Conservation (phyloP, 1,284 basidiomycete genomes). For the Trametes sp. region DNA sequence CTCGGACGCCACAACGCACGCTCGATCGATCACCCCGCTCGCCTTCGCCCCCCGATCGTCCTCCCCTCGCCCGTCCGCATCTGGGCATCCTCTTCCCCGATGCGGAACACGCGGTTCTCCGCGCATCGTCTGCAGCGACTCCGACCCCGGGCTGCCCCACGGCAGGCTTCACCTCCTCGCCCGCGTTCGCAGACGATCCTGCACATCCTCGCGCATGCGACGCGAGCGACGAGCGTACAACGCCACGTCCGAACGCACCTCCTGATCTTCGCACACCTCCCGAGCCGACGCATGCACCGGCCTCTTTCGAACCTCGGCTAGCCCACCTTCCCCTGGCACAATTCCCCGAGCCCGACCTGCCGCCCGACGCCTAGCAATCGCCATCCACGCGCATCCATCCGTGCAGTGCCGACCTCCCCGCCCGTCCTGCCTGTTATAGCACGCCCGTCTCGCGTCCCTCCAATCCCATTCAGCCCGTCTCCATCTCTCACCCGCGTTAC, state of each 20-base stretch:
- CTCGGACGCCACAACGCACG: slow-evolving; percentile 15
- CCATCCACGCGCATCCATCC: neutral
- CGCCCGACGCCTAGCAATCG: neutral
- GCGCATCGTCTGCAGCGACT: neutral
- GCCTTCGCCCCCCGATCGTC: slow-evolving; percentile 9
- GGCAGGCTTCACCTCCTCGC: neutral
- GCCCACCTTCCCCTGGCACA: neutral
- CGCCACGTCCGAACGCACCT: neutral
- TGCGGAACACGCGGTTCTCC: neutral
- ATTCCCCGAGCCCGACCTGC: neutral
- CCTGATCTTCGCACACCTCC: slow-evolving; percentile 10
- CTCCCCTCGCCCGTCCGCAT: slow-evolving; percentile 1
- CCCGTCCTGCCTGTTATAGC: neutral
- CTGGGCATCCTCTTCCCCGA: neutral
- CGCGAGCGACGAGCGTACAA: neutral
- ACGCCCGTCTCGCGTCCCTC: neutral
- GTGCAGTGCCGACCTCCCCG: neutral
- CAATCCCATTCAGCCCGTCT: neutral
- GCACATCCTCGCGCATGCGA: neutral
- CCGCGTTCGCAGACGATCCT: neutral
- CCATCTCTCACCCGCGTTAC: neutral
- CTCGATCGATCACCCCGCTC: slow-evolving; percentile 17
- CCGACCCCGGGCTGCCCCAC: slow-evolving; percentile 1
- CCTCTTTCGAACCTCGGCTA: slow-evolving; percentile 2
- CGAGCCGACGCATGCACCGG: neutral